These are phyloP conservation scores for Dactylellina parvicollis DNA, from an alignment of 2,329 filamentous ascomycete species.

Conservation along the genomic window DNA sequence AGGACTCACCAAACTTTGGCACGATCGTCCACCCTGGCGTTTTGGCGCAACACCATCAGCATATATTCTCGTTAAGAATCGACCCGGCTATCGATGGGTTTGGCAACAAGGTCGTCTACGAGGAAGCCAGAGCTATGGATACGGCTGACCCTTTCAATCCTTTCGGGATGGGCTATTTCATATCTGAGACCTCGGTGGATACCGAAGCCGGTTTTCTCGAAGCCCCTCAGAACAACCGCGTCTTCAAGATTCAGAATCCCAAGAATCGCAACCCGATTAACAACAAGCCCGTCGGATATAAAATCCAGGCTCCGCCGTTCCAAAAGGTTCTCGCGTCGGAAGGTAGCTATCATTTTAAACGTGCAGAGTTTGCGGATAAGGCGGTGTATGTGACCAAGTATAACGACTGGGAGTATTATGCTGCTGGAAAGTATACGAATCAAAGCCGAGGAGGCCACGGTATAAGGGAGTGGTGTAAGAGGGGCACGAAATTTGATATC, in stretches of 20 bases:
- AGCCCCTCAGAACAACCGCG: slow-evolving; percentile 64
- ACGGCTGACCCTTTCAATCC: slow-evolving; percentile 68
- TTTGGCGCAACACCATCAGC: slow-evolving; percentile 76
- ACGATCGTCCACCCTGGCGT: slow-evolving; percentile 76
- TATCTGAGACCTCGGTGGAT: slow-evolving; percentile 53
- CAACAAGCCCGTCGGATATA: slow-evolving; percentile 68
- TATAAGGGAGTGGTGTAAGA: slow-evolving; percentile 66
- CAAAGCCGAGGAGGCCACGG: slow-evolving; percentile 68
- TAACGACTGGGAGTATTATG: slow-evolving; percentile 66
- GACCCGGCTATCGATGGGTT: slow-evolving; percentile 72
- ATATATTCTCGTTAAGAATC: slow-evolving; percentile 76
- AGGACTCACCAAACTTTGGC: slow-evolving; percentile 69
- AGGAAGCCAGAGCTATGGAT: slow-evolving; percentile 70
- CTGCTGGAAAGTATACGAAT: slow-evolving; percentile 69
- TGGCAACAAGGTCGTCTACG: slow-evolving; percentile 68
- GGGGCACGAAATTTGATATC: slow-evolving; percentile 62
- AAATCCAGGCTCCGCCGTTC: slow-evolving; percentile 68
- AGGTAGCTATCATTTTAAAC: slow-evolving; percentile 64
- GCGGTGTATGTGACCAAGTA: slow-evolving; percentile 69
- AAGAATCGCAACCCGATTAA: slow-evolving; percentile 67
- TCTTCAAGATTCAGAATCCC: slow-evolving; percentile 70
- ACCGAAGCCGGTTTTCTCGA: slow-evolving; percentile 64
- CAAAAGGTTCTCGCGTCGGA: slow-evolving; percentile 68
- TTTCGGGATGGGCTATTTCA: slow-evolving; percentile 62
- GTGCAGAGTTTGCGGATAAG: slow-evolving; percentile 68